Percentiles rank a stretch among this genome's conserved stretches.
These are phyloP conservation scores for Climacium dendroides DNA, from an alignment of 225 moss, liverwort and hornwort species.

Conservation along the genomic window DNA sequence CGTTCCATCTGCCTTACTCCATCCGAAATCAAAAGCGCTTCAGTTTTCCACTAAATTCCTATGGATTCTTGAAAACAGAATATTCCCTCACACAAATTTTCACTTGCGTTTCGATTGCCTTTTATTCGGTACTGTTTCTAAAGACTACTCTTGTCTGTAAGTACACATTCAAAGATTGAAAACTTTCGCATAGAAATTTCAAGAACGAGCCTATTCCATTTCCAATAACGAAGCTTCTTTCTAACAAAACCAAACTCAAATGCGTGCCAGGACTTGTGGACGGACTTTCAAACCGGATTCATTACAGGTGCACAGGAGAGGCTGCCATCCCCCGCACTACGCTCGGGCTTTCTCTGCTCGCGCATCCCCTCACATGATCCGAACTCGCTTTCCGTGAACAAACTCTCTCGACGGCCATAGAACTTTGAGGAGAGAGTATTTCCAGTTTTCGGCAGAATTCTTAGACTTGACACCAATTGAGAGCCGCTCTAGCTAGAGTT, in stretches of 20 bases:
- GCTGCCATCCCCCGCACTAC: constrained; percentile 41
- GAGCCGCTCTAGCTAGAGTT: not conserved
- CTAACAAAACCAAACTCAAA: not conserved
- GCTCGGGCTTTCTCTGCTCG: constrained; percentile 5
- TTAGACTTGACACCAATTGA: not conserved
- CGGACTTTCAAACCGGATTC: constrained; percentile 91
- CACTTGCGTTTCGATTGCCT: not conserved
- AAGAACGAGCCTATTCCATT: not conserved
- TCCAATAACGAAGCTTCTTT: not conserved
- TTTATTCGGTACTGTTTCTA: not conserved
- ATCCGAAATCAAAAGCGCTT: not conserved
- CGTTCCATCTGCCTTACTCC: not conserved
- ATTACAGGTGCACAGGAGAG: constrained; percentile 69
- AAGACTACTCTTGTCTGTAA: not conserved
- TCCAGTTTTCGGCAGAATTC: not conserved
- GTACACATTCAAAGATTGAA: not conserved
- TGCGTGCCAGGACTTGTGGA: constrained; percentile 48
- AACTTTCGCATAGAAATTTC: not conserved
- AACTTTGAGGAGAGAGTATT: not conserved
- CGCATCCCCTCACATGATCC: constrained; percentile 10
- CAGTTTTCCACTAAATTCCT: not conserved
- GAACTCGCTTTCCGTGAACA: not conserved
- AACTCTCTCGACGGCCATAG: not conserved
- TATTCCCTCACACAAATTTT: not conserved
- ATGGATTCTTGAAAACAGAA: not conserved